Conservation (phyloP, 2,329 filamentous ascomycete genomes). For the Chalaropsis thielavioides region DNA sequence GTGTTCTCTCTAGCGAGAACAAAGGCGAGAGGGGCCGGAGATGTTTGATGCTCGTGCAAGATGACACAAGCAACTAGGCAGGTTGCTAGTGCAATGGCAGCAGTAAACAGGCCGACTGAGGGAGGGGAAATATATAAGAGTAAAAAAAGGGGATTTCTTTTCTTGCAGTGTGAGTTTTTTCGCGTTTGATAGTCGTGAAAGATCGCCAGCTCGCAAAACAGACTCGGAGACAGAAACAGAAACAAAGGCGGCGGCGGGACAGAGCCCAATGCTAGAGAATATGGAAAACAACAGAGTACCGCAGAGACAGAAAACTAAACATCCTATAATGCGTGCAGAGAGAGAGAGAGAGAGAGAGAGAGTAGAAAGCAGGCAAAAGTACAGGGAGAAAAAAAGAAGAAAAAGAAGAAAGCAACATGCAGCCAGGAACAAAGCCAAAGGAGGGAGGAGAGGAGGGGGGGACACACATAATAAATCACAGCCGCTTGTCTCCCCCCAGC, state of each 20-base stretch:
- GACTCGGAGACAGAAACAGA: neutral
- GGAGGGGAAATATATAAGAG: conserved; percentile 15
- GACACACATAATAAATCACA: neutral
- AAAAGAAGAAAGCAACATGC: neutral
- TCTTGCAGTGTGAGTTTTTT: neutral
- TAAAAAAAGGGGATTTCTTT: conserved; percentile 17
- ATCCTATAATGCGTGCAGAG: neutral
- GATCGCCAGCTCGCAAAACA: neutral
- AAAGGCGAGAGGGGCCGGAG: neutral
- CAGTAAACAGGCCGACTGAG: neutral
- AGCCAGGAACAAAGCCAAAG: neutral
- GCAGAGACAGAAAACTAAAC: conserved; percentile 4
- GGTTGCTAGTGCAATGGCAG: neutral
- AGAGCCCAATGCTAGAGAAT: neutral
- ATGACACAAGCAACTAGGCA: neutral
- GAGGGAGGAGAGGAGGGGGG: neutral
- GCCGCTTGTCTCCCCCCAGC: neutral
- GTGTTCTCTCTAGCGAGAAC: neutral
- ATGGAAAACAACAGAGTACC: neutral
- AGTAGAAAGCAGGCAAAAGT: neutral
- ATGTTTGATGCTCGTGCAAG: neutral
- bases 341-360: conserved; percentile 19
- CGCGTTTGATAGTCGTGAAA: conserved; percentile 1
- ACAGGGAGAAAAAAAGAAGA: neutral
- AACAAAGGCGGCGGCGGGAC: neutral